Base-by-base conservation (phyloP, 805 yeast species). In the Priceomyces medius region DNA sequence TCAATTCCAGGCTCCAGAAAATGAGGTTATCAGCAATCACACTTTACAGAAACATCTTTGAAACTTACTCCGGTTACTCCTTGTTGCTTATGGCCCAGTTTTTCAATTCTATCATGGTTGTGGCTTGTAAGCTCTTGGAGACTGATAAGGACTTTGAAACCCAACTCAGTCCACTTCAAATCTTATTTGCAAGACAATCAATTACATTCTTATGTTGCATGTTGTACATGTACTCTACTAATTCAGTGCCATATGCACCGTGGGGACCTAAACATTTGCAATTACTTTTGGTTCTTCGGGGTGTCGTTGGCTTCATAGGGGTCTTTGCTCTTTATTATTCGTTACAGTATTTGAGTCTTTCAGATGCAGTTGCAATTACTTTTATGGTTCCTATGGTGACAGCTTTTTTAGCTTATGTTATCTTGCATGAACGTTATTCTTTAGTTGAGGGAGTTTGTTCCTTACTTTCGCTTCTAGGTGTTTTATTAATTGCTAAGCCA, bases 301-400 rank as follows among this genome's bases (percentile, higher is more conserved):
- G 96, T 0, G 37, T 73, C 1, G 71, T 80, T 12, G 97, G 97
- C 4, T 86, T 81, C 51, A 58, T 84, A 43, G 95, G 96, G 3
- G 95, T 88, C 4, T 83, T 83, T 54, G 83, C 91, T 3, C 68
- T 85, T 55, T 89, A 87, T 59, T 86, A 72, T 56, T 79, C 95
- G 1, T 65, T 89, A 48, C 73, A 79, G 64, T 86, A 84, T 53
- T 68, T 89, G 35, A 77, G 87, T 38, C 74, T 89, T 4, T 81
- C 90, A 8, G 97, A 89, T 55, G 86, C 95, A 0, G 82, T 87
- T 1, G 83, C 85, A 12, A 82, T 89, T 38, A 80, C 91, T 2
- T 89, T 89, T 50, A 61, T 89, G 53, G 71, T 81, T 0, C 97
- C 97, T 0, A 73, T 85, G 41, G 75, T 85, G 13, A 85, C 96